Evolutionary conservation across 2,329 filamentous ascomycete genomes (phyloP).

Genomic region (Neofusicoccum ribis): DNA sequence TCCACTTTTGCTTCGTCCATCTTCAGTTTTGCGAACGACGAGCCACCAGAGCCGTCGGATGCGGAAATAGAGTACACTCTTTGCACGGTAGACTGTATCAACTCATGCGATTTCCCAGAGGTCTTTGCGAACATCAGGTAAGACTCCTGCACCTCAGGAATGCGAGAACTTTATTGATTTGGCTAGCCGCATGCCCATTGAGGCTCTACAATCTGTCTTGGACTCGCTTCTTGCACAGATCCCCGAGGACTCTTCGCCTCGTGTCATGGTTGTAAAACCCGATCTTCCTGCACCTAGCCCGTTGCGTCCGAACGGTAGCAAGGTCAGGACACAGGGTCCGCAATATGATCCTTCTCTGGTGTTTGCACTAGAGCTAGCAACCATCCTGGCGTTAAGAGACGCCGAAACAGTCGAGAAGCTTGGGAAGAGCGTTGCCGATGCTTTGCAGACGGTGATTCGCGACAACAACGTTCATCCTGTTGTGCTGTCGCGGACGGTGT

Average conservation of each 20-base stretch:
- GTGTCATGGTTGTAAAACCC: conserved; percentile 87
- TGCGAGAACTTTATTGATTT: neutral
- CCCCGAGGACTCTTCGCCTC: conserved; percentile 79
- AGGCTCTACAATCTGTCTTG: conserved; percentile 63
- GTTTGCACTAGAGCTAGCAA: conserved; percentile 89
- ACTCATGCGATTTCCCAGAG: conserved; percentile 79
- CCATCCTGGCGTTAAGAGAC: conserved; percentile 76
- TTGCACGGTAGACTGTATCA: conserved; percentile 91
- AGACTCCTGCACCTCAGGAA: conserved; percentile 31
- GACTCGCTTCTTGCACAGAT: conserved; percentile 76
- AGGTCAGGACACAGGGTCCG: conserved; percentile 56
- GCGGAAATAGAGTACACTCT: conserved; percentile 96
- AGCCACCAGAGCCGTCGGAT: conserved; percentile 94
- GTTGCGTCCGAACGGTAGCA: conserved; percentile 59
- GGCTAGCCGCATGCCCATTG: conserved; percentile 62
- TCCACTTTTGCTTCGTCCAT: conserved; percentile 96
- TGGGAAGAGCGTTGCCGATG: conserved; percentile 77
- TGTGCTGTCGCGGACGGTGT: conserved; percentile 79
- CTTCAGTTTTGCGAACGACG: conserved; percentile 97
- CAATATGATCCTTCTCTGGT: conserved; percentile 83
- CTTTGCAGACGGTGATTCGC: conserved; percentile 77
- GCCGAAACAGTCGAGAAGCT: conserved; percentile 69
- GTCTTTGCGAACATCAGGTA: conserved; percentile 82
- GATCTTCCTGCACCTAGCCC: conserved; percentile 69
- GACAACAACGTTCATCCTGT: conserved; percentile 77